Conservation (phyloP, 1,284 basidiomycete species). For the Leccinum griseonigrum region DNA sequence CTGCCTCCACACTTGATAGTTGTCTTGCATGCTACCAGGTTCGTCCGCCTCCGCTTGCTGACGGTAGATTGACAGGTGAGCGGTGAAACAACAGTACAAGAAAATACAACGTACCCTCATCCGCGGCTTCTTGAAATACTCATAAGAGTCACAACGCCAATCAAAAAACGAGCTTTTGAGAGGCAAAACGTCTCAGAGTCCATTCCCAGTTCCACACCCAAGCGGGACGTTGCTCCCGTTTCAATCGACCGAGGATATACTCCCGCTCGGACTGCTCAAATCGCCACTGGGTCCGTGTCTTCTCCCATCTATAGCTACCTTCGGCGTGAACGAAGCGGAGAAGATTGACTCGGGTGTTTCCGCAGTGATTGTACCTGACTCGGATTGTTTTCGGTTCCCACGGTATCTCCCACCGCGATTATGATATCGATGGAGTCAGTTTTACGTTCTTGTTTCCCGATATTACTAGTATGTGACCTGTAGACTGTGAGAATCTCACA, state of each 20-base stretch:
- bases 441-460: too few relatives aligned
- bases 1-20: slow-evolving; percentile 95
- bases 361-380: too few relatives aligned
- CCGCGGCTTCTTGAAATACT: slow-evolving; percentile 98
- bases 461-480: too few relatives aligned
- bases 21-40: slow-evolving; percentile 91
- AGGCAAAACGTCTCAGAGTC: slow-evolving; percentile 75
- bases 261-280: slow-evolving; percentile 65
- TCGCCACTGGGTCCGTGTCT: slow-evolving; percentile 27
- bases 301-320: slow-evolving; percentile 38
- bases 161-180: slow-evolving; percentile 92
- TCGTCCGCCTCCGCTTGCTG: slow-evolving; percentile 94
- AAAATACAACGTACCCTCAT: slow-evolving; percentile 73
- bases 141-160: slow-evolving; percentile 70
- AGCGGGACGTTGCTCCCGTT: slow-evolving; percentile 57
- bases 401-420: too few relatives aligned
- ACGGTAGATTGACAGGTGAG: slow-evolving; percentile 9
- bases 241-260: slow-evolving; percentile 72
- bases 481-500: too few relatives aligned
- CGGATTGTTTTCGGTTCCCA: too few relatives aligned
- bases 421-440: too few relatives aligned
- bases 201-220: slow-evolving; percentile 70
- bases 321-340: slow-evolving; percentile 59
- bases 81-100: slow-evolving; percentile 5
- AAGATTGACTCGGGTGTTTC: too few relatives aligned